Base-by-base conservation (phyloP, 352 stramenopile genomes). In the Pythium brachiatum region DNA sequence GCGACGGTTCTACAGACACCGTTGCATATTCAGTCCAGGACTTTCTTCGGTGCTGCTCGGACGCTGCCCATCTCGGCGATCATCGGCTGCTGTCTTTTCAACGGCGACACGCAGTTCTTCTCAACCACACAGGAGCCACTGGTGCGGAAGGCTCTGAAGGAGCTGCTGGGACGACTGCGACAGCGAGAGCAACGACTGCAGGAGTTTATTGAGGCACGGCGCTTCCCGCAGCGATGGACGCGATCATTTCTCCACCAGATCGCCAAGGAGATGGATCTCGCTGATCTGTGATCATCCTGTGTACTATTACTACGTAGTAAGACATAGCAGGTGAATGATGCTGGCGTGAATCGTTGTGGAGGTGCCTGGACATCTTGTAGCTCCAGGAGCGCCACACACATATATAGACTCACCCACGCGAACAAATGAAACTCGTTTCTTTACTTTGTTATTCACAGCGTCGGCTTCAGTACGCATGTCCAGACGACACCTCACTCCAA, bases 71-170 rank as follows among this genome's bases (percentile, higher is more conserved):
- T 26, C 31, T 38, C 31, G 12, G 34, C 57, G 26, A 48, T 64
- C n/a, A 36, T 66, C 16, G 43, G 38, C 5, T 62, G 56, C 53
- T 55, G 50, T 8, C 25, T 70, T 20, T 53, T 66, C 29, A 70
- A 70, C 38, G 63, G 56, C 29, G 63, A 66, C 41, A 70, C 63
- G 39, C 39, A 56, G 23, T 66, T 65, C 29, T 21, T 44, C 2
- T 38, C 50, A 12, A 48, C 38, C 7, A 54, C 32, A 16, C 55
- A 69, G 29, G 39, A 60, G 29, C 0, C 29, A 18, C 29, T 69
- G 25, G 25, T 46, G 9, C 34, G 31, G 3, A 26, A 53, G 29
- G 18, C 9, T n/a, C 50, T 65, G 11, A 29, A 53, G 29, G 18
- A 59, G 50, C 58, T 65, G 2, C 58, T 65, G 3, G 18, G 25